These are phyloP conservation scores for Allium fistulosum DNA, from an alignment of 106 monocot genomes.

Conservation along the genomic window DNA sequence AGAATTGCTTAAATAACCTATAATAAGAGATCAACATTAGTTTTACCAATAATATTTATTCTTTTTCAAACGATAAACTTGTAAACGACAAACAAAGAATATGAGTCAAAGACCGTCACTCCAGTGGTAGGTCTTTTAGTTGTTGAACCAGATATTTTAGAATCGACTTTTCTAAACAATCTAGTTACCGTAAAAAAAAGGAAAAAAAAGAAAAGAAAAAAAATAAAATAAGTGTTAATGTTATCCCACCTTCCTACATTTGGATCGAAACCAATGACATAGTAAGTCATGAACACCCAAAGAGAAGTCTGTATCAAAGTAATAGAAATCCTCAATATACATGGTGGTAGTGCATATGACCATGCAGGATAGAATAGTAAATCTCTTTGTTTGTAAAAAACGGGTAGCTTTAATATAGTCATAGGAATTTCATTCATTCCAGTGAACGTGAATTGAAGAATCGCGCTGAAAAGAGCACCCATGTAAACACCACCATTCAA, in stretches of 20 bases:
- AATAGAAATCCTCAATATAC: conserved; percentile 70
- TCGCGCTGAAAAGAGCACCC: conserved; percentile 50
- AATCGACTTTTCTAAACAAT: no score
- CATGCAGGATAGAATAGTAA: conserved; percentile 71
- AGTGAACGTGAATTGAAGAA: conserved; percentile 45
- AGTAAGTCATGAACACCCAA: conserved; percentile 50
- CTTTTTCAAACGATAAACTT: no score
- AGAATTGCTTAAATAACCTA: conserved; percentile 49
- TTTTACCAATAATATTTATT: no score
- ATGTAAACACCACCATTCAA: conserved; percentile 35
- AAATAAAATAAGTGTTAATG: not conserved
- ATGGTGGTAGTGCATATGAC: conserved; percentile 63
- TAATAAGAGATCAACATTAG: no score
- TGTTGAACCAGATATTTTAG: no score
- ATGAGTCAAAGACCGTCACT: no score
- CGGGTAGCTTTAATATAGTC: conserved; percentile 57
- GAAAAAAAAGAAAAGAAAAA: no score
- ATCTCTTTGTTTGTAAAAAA: conserved; percentile 82
- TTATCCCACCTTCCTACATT: conserved; percentile 31
- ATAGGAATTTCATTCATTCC: conserved; percentile 53
- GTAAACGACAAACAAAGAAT: no score
- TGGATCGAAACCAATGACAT: conserved; percentile 70
- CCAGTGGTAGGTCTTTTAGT: no score
- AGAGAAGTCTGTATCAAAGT: conserved; percentile 35
- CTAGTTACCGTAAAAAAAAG: no score